Base-by-base conservation (phyloP, 805 yeast species). In the Kluyveromyces lactis region DNA sequence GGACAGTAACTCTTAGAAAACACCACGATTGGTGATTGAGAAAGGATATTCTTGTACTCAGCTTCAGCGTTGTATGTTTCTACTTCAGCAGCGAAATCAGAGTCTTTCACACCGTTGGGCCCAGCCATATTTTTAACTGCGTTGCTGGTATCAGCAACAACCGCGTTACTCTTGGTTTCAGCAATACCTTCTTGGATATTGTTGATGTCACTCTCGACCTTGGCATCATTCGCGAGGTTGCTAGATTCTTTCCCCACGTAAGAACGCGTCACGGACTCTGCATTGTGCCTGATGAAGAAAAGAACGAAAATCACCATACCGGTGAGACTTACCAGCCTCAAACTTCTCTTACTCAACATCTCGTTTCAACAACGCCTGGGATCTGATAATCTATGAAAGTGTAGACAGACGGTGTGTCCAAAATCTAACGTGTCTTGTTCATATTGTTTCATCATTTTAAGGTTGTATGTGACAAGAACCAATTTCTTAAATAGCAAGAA, bases 1-100 rank as follows among this genome's bases (percentile, higher is more conserved):
- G 95, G 97, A 64, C 96, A 84, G 53, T 66, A 54, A 4, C 66
- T 62, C 48, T 69, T 70, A 37, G 71, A 64, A 49, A 77, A 77
- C 4, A 84, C 63, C 13, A 78, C 73, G 53, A 83, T 73, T 13
- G 94, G 92, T 1, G 85, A 68, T 33, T 76, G 47, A 6, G 70
- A 48, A 39, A 87, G 54, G 26, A 84, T 81, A 38, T 68, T 70
- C 31, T 71, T 60, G 44, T 77, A 75, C 53, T 71, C 83, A 43
- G 61, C 65, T 27, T 68, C 73, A 4, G 80, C 69, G 50, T 73
- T 72, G 45, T 74, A 77, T 47, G 19, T 11, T 15, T 21, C 40
- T 21, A 19, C 39, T 43, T 26, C 41, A 26, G 42, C 21, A 8
- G 39, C 44, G 8, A 47, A 33, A 16, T 42, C 50, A 26, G 36